Evolutionary conservation across 2,329 filamentous ascomycete species (phyloP).

Genomic region (Aureobasidium pullulans): DNA sequence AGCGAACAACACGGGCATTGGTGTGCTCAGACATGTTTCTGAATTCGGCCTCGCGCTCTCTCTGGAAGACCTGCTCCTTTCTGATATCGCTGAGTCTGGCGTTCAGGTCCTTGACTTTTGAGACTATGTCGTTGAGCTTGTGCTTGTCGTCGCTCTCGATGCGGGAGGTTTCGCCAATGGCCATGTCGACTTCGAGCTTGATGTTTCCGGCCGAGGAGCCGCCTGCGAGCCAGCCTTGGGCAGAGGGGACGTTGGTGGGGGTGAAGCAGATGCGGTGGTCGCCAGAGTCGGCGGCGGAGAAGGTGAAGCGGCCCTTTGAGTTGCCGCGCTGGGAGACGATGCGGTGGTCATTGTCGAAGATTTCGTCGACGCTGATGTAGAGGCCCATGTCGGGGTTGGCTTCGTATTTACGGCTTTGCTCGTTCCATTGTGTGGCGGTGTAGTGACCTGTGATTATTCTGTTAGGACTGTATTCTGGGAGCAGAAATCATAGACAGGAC

Average conservation of each 20-base stretch:
- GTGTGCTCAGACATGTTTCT: conserved; percentile 93
- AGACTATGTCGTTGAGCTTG: conserved; percentile 83
- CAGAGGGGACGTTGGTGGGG: conserved; percentile 64
- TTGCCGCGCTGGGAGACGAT: conserved; percentile 80
- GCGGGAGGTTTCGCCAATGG: conserved; percentile 87
- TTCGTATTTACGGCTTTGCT: conserved; percentile 58
- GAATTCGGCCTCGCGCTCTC: conserved; percentile 96
- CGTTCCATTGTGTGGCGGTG: conserved; percentile 75
- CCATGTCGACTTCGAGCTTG: conserved; percentile 79
- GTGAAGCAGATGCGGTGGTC: conserved; percentile 95
- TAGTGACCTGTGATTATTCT: conserved; percentile 58
- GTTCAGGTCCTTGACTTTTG: conserved; percentile 85
- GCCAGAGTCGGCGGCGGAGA: conserved; percentile 88
- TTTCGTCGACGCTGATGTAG: conserved; percentile 90
- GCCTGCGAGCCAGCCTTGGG: conserved; percentile 63
- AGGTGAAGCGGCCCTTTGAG: conserved; percentile 79
- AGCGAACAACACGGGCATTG: conserved; percentile 84
- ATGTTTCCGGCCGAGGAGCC: conserved; percentile 64
- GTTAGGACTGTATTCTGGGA: background rate
- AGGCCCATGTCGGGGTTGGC: conserved; percentile 67
- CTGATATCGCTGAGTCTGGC: conserved; percentile 78
- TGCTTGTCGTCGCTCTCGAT: conserved; percentile 91
- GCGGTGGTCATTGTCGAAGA: conserved; percentile 96
- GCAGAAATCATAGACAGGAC: background rate
- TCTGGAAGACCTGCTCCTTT: conserved; percentile 92